Conservation (phyloP, 192 early-diverging fungal species). For the Nowakowskiella sp. region DNA sequence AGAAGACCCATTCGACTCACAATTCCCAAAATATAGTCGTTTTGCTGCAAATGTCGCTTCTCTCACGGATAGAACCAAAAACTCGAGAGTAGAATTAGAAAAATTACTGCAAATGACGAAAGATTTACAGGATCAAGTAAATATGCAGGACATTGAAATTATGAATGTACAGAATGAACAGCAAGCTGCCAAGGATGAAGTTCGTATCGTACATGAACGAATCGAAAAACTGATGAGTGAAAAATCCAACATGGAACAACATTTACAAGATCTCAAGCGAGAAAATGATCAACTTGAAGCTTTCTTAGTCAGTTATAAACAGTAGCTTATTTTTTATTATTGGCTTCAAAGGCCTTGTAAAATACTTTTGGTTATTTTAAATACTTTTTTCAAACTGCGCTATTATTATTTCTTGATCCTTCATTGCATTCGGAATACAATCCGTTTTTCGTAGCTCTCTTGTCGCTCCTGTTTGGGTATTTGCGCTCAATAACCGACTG, state of each 20-base stretch:
- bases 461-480: no score
- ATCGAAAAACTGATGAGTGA: constrained; percentile 23
- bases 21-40: no score
- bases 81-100: constrained; percentile 24
- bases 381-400: no score
- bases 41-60: constrained; percentile 16
- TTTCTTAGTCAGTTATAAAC: no score
- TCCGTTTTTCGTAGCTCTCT: no score
- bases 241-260: constrained; percentile 23
- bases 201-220: constrained; percentile 18
- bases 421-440: no score
- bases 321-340: no score
- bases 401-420: no score
- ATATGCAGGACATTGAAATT: constrained; percentile 24
- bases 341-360: no score
- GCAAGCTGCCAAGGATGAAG: constrained; percentile 20
- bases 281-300: constrained; percentile 32
- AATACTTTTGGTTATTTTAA: no score
- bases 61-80: constrained; percentile 25
- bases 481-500: no score
- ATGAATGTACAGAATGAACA: constrained; percentile 12
- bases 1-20: no score
- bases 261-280: constrained; percentile 27
- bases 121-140: constrained; percentile 24
- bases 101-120: constrained; percentile 20